phyloP scores from a whole-genome alignment of 2,329 filamentous ascomycete species.

The Venturia aucupariae region DNA sequence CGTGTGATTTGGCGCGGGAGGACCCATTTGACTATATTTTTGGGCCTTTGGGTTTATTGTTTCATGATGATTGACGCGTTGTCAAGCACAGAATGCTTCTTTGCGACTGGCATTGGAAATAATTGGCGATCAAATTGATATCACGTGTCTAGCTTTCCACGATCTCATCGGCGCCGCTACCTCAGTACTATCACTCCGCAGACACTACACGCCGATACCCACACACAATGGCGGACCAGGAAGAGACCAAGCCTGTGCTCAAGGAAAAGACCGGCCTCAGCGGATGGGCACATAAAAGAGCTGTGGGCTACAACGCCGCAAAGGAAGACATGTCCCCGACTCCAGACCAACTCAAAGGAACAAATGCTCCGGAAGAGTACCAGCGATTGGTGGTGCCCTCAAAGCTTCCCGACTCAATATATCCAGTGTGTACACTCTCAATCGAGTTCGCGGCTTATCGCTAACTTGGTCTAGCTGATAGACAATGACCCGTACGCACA shows the following conservation, averaged over 20 bases:
- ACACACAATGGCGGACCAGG: slow-evolving; percentile 26
- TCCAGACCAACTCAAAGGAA: slow-evolving; percentile 1
- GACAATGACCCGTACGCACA: slow-evolving; percentile 89
- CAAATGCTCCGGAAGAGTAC: neutral
- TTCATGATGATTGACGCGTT: slow-evolving; percentile 8
- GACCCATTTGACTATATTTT: neutral
- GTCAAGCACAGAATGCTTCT: neutral
- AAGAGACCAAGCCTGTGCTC: slow-evolving; percentile 39
- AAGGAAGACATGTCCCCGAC: slow-evolving; percentile 5
- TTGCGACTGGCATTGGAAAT: neutral
- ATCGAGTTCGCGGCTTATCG: slow-evolving; percentile 15
- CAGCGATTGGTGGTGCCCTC: slow-evolving; percentile 9
- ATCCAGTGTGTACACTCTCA: neutral
- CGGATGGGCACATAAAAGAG: slow-evolving; percentile 70
- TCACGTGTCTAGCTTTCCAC: neutral
- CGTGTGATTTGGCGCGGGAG: slow-evolving; percentile 7
- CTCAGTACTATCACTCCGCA: slow-evolving; percentile 1
- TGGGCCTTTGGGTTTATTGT: neutral
- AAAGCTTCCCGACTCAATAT: neutral
- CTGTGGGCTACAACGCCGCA: slow-evolving; percentile 11
- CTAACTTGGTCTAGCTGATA: slow-evolving; percentile 63
- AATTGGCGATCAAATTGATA: neutral
- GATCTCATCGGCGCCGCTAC: slow-evolving; percentile 6
- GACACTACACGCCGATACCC: slow-evolving; percentile 17
- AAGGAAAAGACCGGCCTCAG: slow-evolving; percentile 72